Conservation (phyloP, 2,329 filamentous ascomycete species). For the Colletotrichum cordylinicola region DNA sequence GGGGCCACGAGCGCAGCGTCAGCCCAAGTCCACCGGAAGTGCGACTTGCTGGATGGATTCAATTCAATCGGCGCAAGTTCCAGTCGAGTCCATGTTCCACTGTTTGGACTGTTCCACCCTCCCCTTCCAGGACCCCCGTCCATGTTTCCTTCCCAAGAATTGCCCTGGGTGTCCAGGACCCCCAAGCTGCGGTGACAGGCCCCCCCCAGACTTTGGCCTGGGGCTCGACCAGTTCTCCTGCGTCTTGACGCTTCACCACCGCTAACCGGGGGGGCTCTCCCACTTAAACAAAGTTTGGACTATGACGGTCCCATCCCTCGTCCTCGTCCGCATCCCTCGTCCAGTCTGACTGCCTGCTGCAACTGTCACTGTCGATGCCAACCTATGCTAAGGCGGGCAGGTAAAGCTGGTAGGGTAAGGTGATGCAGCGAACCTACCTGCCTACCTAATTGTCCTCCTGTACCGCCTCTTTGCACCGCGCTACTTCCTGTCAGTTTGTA, state of each 20-base stretch:
- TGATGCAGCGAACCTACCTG: background rate
- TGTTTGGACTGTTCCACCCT: background rate
- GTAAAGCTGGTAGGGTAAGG: background rate
- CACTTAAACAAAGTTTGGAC: constrained; percentile 24
- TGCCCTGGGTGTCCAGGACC: background rate
- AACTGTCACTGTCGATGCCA: background rate
- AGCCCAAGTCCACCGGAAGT: background rate
- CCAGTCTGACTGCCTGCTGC: background rate
- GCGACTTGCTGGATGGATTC: background rate
- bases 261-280: background rate
- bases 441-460: background rate
- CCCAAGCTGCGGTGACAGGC: background rate
- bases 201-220: constrained; percentile 12
- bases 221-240: constrained; percentile 8
- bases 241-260: constrained; percentile 6
- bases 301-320: constrained; percentile 19
- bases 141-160: background rate
- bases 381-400: background rate
- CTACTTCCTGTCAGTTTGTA: background rate
- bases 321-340: background rate
- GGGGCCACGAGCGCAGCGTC: background rate
- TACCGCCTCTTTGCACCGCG: background rate
- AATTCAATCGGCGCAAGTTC: background rate
- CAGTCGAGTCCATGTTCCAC: background rate
- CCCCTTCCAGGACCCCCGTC: background rate